Evolutionary conservation across 257 asterid species (phyloP), one percentile per base, ranked within the genome.

Genomic region (Solanum rostratum): DNA sequence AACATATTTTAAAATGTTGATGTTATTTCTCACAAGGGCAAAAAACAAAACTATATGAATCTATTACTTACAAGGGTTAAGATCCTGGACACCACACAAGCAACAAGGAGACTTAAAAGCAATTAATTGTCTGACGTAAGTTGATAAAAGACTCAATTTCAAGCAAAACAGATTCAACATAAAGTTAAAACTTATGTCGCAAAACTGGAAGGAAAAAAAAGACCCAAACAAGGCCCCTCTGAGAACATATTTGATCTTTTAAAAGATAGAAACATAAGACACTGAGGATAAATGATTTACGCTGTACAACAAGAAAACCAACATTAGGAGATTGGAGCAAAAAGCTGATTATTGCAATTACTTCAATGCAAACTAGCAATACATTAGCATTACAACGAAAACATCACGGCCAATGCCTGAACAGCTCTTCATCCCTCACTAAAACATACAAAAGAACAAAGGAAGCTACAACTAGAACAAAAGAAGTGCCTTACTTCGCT

Each of bases 391-490:
- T 71, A 85, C 79, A 86, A 81, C 37, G 79, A 59, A 83, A 81
- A 79, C 88, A 80, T 71, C 57, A 88, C 57, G 52, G 71, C 63
- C 80, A 84, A 78, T 43, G 83, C 88, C 88, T 83, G 80, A 86
- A 91, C 55, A 60, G 87, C 85, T 86, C 91, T 85, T 85, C 88
- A 89, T 74, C 84, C 86, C 86, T 85, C 85, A 86, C 88, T 84
- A 89, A 86, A 87, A 84, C 86, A 88, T 81, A 68, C 85, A 68
- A 52, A 55, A 83, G 45, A 45, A 59, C 83, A 89, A 91, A 87
- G 84, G 70, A 88, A 86, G 62, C 85, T 88, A 89, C 92, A 90
- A 80, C 87, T 76, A 68, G 84, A 85, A 85, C 66, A 43, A 86
- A 55, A 84, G 82, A 88, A 85, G 83, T 71, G 88, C 50, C 88